Conservation (phyloP, 805 yeast genomes). For the Barnettozyma botsteinii region DNA sequence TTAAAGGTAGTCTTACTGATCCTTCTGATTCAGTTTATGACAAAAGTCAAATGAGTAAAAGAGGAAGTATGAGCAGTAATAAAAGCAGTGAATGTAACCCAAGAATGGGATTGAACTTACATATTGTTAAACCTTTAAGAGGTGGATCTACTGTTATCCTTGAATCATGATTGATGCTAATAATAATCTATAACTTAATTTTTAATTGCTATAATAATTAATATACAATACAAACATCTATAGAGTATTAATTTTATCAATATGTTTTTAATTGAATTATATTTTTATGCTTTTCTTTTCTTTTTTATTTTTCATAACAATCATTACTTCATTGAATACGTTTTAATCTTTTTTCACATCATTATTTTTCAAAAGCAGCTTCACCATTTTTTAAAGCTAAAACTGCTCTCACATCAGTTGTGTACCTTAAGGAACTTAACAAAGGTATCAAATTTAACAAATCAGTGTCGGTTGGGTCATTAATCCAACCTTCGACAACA, state of each 20-base stretch:
- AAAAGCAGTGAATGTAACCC: neutral
- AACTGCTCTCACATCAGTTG: slow-evolving; percentile 79
- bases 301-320: neutral
- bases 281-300: neutral
- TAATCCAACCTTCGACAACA: slow-evolving; percentile 95
- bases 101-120: slow-evolving; percentile 45
- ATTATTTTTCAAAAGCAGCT: slow-evolving; percentile 42
- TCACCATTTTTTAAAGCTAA: slow-evolving; percentile 74
- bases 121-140: slow-evolving; percentile 57
- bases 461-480: slow-evolving; percentile 88
- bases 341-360: neutral
- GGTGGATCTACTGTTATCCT: slow-evolving; percentile 28
- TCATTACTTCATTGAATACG: slow-evolving; percentile 1
- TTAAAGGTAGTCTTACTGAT: slow-evolving; percentile 1
- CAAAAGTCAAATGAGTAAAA: neutral
- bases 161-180: neutral
- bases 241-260: neutral
- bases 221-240: slow-evolving; percentile 4
- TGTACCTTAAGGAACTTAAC: slow-evolving; percentile 64
- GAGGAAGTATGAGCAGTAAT: neutral
- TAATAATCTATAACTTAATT: neutral
- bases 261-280: neutral
- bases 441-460: slow-evolving; percentile 77
- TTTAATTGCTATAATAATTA: neutral
- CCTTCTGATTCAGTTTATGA: slow-evolving; percentile 4